phyloP scores from a whole-genome alignment of 371 early-diverging fungal genomes.

The Mortierella sp. region DNA sequence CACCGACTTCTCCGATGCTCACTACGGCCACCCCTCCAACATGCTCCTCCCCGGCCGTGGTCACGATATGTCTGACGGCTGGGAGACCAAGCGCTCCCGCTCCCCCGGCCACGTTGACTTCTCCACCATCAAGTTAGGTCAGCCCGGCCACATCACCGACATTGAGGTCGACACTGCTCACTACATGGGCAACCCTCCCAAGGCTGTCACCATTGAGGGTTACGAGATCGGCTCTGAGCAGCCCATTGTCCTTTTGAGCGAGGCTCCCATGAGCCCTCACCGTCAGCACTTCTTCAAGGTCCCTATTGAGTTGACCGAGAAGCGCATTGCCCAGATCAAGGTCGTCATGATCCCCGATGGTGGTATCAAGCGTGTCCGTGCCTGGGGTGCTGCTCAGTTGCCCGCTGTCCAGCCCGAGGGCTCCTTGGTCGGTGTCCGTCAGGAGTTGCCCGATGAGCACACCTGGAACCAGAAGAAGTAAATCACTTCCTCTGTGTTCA shows the following conservation, averaged over 20 bases:
- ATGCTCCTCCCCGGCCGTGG: conserved; percentile 84
- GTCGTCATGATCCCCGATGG: conserved; percentile 72
- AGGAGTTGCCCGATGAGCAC: conserved; percentile 57
- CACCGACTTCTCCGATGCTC: conserved; percentile 78
- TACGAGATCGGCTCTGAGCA: conserved; percentile 42
- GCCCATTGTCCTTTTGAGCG: conserved; percentile 52
- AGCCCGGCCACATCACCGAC: conserved; percentile 76
- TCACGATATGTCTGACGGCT: conserved; percentile 78
- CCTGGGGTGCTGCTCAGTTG: conserved; percentile 59
- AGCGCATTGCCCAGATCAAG: conserved; percentile 66
- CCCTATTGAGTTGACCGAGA: conserved; percentile 53
- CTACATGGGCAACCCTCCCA: conserved; percentile 89
- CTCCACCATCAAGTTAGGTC: conserved; percentile 80
- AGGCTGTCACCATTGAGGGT: conserved; percentile 67
- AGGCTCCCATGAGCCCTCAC: conserved; percentile 65
- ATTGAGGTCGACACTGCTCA: conserved; percentile 86
- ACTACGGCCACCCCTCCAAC: conserved; percentile 81
- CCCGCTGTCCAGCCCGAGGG: conserved; percentile 54
- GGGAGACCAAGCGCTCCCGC: conserved; percentile 84
- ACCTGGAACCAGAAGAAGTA: conserved; percentile 54
- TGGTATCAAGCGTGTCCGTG: conserved; percentile 70
- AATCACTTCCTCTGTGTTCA: background rate
- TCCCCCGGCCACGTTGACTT: conserved; percentile 76
- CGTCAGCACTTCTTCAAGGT: conserved; percentile 68
- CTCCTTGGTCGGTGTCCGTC: conserved; percentile 54